These are phyloP conservation scores for Fagus crenata DNA, from an alignment of 306 rosid species.

Conservation along the genomic window DNA sequence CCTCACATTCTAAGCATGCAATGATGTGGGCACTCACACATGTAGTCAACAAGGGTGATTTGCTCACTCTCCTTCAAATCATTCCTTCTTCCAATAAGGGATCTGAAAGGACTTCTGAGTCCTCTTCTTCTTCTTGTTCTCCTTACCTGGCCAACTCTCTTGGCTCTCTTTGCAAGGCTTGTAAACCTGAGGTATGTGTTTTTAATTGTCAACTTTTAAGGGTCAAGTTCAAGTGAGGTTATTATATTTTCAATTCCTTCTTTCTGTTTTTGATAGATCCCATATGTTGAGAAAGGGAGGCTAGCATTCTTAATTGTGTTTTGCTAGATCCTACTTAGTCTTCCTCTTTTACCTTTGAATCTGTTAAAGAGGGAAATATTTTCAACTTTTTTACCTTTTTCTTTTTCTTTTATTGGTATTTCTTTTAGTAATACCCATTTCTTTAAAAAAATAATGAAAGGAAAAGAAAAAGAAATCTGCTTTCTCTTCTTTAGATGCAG, in stretches of 20 bases:
- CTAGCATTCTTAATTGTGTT: slow-evolving; percentile 10
- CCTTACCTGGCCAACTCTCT: slow-evolving; percentile 68
- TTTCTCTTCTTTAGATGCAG: slow-evolving; percentile 40
- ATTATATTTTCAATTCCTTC: not conserved
- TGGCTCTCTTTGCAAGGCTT: slow-evolving; percentile 80
- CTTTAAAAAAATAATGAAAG: not conserved
- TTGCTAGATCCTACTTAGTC: slow-evolving; percentile 41
- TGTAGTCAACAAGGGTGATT: slow-evolving; percentile 73
- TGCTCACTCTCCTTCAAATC: slow-evolving; percentile 79
- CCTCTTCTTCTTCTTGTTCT: slow-evolving; percentile 50
- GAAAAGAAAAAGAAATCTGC: not conserved
- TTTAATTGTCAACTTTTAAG: not conserved
- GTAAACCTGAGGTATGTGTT: slow-evolving; percentile 76
- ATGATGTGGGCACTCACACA: slow-evolving; percentile 94
- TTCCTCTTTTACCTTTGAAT: slow-evolving; percentile 7
- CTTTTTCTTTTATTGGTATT: not conserved
- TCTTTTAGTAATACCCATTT: slow-evolving; percentile 5
- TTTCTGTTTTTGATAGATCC: slow-evolving; percentile 12
- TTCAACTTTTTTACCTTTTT: not conserved
- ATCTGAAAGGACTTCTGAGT: slow-evolving; percentile 22
- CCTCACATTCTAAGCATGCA: slow-evolving; percentile 81
- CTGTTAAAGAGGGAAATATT: slow-evolving; percentile 17
- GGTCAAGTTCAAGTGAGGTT: slow-evolving; percentile 3
- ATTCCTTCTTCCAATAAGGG: slow-evolving; percentile 40
- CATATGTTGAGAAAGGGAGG: not conserved